A percentile compares a stretch with the other conserved stretches of the same genome.
Conservation (phyloP, 352 stramenopile species). For the Globisporangium orthogonon region DNA sequence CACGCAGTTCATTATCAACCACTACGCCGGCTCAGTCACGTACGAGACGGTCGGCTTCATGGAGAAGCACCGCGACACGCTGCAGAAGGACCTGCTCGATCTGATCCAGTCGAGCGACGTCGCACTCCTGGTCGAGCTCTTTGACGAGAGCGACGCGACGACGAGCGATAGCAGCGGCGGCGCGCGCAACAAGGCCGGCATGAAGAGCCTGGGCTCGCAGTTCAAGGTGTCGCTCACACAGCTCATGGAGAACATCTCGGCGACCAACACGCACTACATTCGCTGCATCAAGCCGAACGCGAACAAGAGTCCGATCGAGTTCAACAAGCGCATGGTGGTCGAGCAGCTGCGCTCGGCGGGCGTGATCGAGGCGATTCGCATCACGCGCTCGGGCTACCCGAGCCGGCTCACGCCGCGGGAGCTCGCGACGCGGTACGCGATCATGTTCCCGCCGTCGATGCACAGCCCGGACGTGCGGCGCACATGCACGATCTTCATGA, state of each 20-base stretch:
- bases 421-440: constrained; percentile 76
- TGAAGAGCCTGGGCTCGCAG: constrained; percentile 77
- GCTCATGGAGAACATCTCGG: constrained; percentile 85
- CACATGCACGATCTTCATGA: constrained; percentile 80
- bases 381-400: constrained; percentile 87
- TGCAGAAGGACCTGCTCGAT: constrained; percentile 94
- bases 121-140: constrained; percentile 61
- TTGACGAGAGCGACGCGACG: constrained; percentile 47
- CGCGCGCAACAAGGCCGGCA: constrained; percentile 43
- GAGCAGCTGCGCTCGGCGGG: constrained; percentile 88
- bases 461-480: constrained; percentile 68
- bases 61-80: constrained; percentile 94
- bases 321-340: constrained; percentile 89
- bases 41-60: constrained; percentile 95
- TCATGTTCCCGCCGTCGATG: constrained; percentile 88
- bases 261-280: constrained; percentile 84
- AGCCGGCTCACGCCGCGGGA: constrained; percentile 88
- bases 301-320: constrained; percentile 82
- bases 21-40: constrained; percentile 93
- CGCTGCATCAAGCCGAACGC: constrained; percentile 88
- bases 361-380: constrained; percentile 91
- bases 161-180: constrained; percentile 21
- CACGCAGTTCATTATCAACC: constrained; percentile 93
- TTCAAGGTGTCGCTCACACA: constrained; percentile 81
- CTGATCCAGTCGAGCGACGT: constrained; percentile 76